Conservation (phyloP, 2,329 filamentous ascomycete genomes). For the Tolypocladium pustulatum region DNA sequence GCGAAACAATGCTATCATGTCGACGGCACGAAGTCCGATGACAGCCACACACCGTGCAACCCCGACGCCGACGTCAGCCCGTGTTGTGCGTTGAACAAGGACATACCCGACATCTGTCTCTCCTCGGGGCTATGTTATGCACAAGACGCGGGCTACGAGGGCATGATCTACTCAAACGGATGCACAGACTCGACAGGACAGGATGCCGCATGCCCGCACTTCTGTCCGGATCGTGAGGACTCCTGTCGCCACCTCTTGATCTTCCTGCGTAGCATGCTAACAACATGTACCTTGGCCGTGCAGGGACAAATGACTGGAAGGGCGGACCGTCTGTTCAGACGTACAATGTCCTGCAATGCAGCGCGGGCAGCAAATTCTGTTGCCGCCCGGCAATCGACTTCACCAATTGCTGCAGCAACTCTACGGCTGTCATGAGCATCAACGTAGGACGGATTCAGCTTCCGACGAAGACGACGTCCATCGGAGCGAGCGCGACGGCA, state of each 20-base stretch:
- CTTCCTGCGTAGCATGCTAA: background rate
- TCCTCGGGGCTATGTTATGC: conserved; percentile 11
- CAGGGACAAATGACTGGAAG: conserved; percentile 4
- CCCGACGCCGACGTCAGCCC: conserved; percentile 8
- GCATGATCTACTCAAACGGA: conserved; percentile 11
- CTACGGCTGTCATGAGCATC: background rate
- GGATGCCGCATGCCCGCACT: conserved; percentile 6
- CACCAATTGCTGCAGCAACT: conserved; percentile 9
- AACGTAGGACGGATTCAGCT: conserved; percentile 2
- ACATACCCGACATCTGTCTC: conserved; percentile 10
- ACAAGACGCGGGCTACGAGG: conserved; percentile 5
- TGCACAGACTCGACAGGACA: conserved; percentile 10
- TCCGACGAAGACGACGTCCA: background rate
- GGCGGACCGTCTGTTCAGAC: background rate
- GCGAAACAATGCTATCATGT: conserved; percentile 23
- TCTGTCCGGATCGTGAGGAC: conserved; percentile 6
- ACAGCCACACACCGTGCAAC: conserved; percentile 6
- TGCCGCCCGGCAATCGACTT: conserved; percentile 5
- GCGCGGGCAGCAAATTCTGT: conserved; percentile 7
- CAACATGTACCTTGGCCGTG: background rate
- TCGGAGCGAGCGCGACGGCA: background rate
- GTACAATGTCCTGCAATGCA: conserved; percentile 10
- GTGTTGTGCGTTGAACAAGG: conserved; percentile 10
- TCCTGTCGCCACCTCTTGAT: background rate
- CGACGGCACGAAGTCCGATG: conserved; percentile 3